Conservation (phyloP, 2,329 filamentous ascomycete species). For the Cordyceps pruinosa region DNA sequence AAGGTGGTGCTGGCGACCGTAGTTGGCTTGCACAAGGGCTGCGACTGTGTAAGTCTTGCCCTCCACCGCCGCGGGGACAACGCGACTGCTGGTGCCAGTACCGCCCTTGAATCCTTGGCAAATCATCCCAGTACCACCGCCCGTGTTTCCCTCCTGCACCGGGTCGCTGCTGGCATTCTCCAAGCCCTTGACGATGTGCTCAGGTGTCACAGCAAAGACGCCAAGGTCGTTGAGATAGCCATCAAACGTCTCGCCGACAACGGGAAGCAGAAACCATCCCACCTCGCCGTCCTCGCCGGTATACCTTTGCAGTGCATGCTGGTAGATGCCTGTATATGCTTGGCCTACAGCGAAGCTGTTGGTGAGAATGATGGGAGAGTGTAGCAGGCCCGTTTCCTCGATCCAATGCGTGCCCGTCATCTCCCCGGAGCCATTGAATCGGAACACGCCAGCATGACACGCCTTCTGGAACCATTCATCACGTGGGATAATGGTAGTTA, state of each 20-base stretch:
- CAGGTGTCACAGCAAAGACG: constrained; percentile 45
- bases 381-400: constrained; percentile 47
- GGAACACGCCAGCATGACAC: constrained; percentile 39
- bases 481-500: constrained; percentile 38
- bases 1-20: constrained; percentile 49
- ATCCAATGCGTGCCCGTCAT: constrained; percentile 53
- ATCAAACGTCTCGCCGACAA: constrained; percentile 56
- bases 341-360: constrained; percentile 48
- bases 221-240: constrained; percentile 50
- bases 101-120: constrained; percentile 59
- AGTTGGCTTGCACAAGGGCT: constrained; percentile 56
- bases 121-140: constrained; percentile 58
- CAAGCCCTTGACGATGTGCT: constrained; percentile 47
- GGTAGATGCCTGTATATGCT: constrained; percentile 49
- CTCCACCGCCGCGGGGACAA: constrained; percentile 21
- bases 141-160: constrained; percentile 52
- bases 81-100: constrained; percentile 52
- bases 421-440: constrained; percentile 53
- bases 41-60: constrained; percentile 45
- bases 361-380: constrained; percentile 49
- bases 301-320: constrained; percentile 43
- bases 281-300: constrained; percentile 30
- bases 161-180: constrained; percentile 39
- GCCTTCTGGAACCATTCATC: constrained; percentile 32
- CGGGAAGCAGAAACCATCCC: constrained; percentile 48